Base-by-base conservation (phyloP, 2,329 filamentous ascomycete species). In the Fusarium armeniacum region DNA sequence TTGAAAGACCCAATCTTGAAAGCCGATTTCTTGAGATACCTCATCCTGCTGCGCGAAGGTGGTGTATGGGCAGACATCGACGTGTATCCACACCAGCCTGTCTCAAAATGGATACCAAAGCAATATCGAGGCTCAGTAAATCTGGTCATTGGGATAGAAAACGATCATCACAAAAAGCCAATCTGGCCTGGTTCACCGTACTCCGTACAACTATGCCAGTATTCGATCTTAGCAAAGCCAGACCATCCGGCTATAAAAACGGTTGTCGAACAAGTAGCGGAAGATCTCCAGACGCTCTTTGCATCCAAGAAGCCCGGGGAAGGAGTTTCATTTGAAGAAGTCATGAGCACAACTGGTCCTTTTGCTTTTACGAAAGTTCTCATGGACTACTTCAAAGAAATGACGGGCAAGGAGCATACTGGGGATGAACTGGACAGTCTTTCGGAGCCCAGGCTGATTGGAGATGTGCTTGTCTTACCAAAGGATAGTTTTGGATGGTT, bases 181-280 rank as follows among this genome's bases (percentile, higher is more conserved):
- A 77, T 77, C 40, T 77, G 76, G 76, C 87, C 89, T 0, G 88
- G 90, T 71, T 85, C 90, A 20, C 82, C 83, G 6, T 92, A 92
- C 77, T 91, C 90, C 15, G 88, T 93, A 54, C 90, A 92, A 74
- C 90, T 93, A 76, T 92, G 90, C 73, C 91, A 93, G 73, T 93
- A 91, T 87, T 91, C 90, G 2, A 90, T 93, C 45, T 88, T 92
- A 71, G 81, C 88, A n/a, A 93, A 93, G 76, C 89, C 90, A 0
- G 89, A 89, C 3, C 90, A 93, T 71, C 90, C 90, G 2, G 84
- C 91, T 20, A 82, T 93, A 13, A 83, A 87, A 53, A 88, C 90
- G 47, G 83, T 92, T 51, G 89, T 93, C 10, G 85, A 88, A 8
- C 87, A 85, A 62, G 89, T 92, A 67, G 89, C 88, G 0, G 83